phyloP scores from a whole-genome alignment of 1,284 basidiomycete genomes.

The Mrakiaceae sp. region DNA sequence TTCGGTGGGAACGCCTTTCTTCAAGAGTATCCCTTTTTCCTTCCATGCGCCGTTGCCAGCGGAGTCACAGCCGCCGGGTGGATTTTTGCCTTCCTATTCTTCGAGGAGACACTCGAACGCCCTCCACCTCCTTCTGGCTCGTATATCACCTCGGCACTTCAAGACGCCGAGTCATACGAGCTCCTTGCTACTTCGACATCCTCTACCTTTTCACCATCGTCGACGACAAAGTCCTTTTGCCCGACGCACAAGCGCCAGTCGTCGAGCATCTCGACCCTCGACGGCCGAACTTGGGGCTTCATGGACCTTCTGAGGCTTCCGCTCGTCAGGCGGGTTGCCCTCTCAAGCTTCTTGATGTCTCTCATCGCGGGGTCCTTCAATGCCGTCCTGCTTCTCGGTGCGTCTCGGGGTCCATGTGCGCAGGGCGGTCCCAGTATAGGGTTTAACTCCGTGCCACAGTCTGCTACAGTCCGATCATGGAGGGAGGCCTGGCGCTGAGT shows the following conservation, averaged over 20 bases:
- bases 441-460: too few species aligned
- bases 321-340: neutral
- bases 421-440: too few species aligned
- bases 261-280: neutral
- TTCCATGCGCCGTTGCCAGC: conserved; percentile 37
- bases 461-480: too few species aligned
- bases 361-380: conserved; percentile 28
- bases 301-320: neutral
- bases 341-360: conserved; percentile 15
- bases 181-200: neutral
- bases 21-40: conserved; percentile 35
- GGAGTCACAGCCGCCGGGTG: conserved; percentile 26
- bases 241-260: neutral
- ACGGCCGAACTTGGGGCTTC: neutral
- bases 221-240: neutral
- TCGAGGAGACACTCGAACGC: conserved; percentile 15
- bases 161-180: neutral
- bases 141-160: neutral
- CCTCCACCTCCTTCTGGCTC: neutral
- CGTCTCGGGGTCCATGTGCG: conserved; percentile 25
- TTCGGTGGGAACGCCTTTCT: conserved; percentile 34
- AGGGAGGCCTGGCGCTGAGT: conserved; percentile 21
- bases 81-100: conserved; percentile 34
- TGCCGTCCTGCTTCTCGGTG: conserved; percentile 30
- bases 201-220: neutral